Conservation (phyloP, 345 rosid species). For the Iberis pinnata region DNA sequence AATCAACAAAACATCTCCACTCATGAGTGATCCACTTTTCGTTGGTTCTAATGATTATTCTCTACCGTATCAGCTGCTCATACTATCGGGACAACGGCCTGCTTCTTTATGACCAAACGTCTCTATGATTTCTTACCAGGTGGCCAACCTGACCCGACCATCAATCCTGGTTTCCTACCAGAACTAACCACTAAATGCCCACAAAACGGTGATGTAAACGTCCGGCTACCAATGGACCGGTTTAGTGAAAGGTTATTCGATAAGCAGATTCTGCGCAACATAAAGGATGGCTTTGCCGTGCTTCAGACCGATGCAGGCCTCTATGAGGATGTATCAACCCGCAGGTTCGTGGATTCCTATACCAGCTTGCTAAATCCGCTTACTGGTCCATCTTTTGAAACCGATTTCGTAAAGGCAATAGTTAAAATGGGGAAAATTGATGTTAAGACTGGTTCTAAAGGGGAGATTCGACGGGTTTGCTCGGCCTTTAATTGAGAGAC, state of each 20-base stretch:
- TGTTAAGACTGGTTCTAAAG: constrained; percentile 52
- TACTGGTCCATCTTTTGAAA: constrained; percentile 38
- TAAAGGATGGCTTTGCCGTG: constrained; percentile 59
- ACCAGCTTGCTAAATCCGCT: constrained; percentile 29
- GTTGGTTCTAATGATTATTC: background rate
- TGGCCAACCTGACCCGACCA: constrained; percentile 52
- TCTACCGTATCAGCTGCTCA: constrained; percentile 52
- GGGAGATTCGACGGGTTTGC: constrained; percentile 65
- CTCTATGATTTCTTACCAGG: constrained; percentile 50
- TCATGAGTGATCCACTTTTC: background rate
- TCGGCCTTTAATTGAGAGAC: constrained; percentile 40
- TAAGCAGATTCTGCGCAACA: constrained; percentile 51
- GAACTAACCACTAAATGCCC: constrained; percentile 46
- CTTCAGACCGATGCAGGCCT: constrained; percentile 68
- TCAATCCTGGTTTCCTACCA: constrained; percentile 40
- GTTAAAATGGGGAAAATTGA: constrained; percentile 61
- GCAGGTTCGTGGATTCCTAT: constrained; percentile 45
- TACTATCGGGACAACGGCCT: constrained; percentile 77
- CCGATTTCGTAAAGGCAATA: constrained; percentile 57
- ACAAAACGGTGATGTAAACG: constrained; percentile 49
- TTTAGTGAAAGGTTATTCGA: constrained; percentile 44
- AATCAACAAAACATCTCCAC: background rate
- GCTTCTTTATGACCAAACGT: constrained; percentile 71
- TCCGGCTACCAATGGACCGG: constrained; percentile 48
- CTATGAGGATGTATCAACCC: constrained; percentile 47